These are phyloP conservation scores for Clarkia xantiana DNA, from an alignment of 345 rosid species.

Conservation along the genomic window DNA sequence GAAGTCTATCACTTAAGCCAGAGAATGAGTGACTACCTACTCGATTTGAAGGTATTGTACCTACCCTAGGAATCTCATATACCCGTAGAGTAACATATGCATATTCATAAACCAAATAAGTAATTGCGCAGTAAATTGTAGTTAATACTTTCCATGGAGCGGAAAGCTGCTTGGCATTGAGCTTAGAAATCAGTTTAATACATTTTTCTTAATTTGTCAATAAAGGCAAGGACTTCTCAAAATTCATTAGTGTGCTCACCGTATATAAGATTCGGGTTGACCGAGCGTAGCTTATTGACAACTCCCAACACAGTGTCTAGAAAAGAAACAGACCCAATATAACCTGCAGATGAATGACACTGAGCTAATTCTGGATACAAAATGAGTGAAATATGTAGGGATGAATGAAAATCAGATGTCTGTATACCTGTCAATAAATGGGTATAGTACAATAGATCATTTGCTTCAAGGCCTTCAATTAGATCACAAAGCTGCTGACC, in stretches of 20 bases:
- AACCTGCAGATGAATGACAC: conserved; percentile 38
- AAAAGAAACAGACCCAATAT: conserved; percentile 96
- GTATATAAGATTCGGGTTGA: conserved; percentile 73
- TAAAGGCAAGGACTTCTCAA: background rate
- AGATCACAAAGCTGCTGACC: conserved; percentile 77
- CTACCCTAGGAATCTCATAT: no score
- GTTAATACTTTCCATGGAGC: background rate
- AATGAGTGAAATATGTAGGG: background rate
- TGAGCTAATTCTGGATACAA: background rate
- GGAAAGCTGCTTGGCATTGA: background rate
- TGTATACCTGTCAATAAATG: conserved; percentile 79
- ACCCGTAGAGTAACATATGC: no score
- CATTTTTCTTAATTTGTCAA: background rate
- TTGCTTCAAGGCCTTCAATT: conserved; percentile 85
- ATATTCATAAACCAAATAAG: no score
- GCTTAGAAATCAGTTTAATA: background rate
- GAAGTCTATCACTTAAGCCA: no score
- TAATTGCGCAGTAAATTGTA: no score
- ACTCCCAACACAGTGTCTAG: conserved; percentile 60
- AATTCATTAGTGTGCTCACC: conserved; percentile 31
- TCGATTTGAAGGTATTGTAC: no score
- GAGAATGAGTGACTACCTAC: no score
- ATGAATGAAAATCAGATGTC: background rate
- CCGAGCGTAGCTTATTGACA: conserved; percentile 66
- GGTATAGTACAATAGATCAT: conserved; percentile 66